Evolutionary conservation across 208 protist species (phyloP), one percentile per base, ranked within the genome.

Genomic region (Naegleria gruberi): DNA sequence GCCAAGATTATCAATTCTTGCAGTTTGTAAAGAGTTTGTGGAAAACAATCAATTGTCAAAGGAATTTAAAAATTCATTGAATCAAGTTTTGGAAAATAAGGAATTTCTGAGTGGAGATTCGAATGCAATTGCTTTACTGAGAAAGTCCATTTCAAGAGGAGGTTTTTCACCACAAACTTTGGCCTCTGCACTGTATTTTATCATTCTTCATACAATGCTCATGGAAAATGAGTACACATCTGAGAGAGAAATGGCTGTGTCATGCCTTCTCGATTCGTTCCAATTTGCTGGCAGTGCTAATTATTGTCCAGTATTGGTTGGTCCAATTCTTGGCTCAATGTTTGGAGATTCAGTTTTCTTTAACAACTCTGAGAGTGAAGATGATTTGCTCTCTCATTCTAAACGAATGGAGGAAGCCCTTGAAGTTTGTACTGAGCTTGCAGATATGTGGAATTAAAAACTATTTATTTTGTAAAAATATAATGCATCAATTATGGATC

Each of bases 291-390:
- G 82, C 15, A 47, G n/a, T 43, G 42, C 82, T 23, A 86, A 86
- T 86, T 86, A 51, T 47, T 86, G 42, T 47, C 82, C 82, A n/a
- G 82, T 86, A 5, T 47, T 86, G 26, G 26, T 86, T 37, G 82
- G 82, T 47, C 26, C 82, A 10, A 51, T 86, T 4, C 43, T 86
- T 34, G 82, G 82, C 12, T 10, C 51, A 1, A 65, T 10, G 12
- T 65, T 65, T 65, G 51, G 51, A 19, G 51, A 65, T 65, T 4
- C 51, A 23, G 51, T 65, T 30, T 65, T 65, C 30, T 10, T 65
- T 10, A 65, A 65, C 30, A n/a, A n/a, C n/a, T n/a, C n/a, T n/a
- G n/a, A n/a, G n/a, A n/a, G n/a, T n/a, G n/a, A n/a, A n/a, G n/a
- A n/a, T n/a, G n/a, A n/a, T n/a, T 65, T 65, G 30, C 30, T 65